Conservation (phyloP, 73 alveolate genomes). For the Tetrahymena thermophila region DNA sequence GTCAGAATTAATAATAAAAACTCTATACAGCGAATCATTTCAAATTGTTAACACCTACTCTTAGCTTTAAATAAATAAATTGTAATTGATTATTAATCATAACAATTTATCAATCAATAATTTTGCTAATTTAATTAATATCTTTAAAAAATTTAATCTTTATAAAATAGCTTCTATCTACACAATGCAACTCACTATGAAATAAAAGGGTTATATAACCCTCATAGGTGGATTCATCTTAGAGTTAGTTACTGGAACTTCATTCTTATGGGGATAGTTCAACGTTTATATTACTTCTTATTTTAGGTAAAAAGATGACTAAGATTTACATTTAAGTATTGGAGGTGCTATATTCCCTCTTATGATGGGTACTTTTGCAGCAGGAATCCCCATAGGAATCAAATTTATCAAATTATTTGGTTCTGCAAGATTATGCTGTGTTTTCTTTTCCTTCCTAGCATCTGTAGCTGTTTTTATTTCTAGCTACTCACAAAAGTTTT, state of each 20-base stretch:
- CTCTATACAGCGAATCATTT: neutral
- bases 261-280: neutral
- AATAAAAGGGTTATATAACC: neutral
- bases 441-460: neutral
- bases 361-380: neutral
- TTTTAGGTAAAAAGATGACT: neutral
- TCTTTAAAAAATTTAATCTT: neutral
- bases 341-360: neutral
- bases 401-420: neutral
- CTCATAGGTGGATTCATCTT: neutral
- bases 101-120: too few species aligned
- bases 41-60: neutral
- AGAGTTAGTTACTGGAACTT: neutral
- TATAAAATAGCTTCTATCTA: neutral
- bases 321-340: neutral
- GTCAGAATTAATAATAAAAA: neutral
- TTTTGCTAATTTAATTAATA: too few species aligned
- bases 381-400: neutral
- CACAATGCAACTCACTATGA: neutral
- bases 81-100: neutral
- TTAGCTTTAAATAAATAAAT: neutral
- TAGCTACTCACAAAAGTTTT: neutral
- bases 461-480: neutral
- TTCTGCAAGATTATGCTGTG: neutral
- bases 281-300: neutral